phyloP scores from a whole-genome alignment of 2,329 filamentous ascomycete genomes.

The Diaporthe caulivora region DNA sequence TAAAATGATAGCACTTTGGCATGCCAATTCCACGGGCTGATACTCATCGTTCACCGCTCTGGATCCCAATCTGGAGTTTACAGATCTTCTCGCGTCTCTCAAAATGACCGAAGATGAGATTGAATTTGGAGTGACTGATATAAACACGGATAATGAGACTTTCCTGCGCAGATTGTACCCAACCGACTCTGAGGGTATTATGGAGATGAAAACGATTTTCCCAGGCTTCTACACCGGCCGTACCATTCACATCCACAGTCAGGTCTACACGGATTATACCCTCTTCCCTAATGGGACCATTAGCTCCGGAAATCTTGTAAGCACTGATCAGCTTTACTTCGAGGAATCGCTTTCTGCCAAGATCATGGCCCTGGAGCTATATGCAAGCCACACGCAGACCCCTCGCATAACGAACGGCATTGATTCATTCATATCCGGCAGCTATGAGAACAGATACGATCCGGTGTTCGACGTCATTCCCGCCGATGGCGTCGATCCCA shows the following conservation, averaged over 20 bases:
- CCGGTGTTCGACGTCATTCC: constrained; percentile 26
- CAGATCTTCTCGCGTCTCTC: constrained; percentile 46
- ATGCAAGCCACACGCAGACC: constrained; percentile 49
- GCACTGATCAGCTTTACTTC: constrained; percentile 50
- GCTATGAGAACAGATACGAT: constrained; percentile 14
- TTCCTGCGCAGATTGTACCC: constrained; percentile 48
- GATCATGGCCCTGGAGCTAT: constrained; percentile 51
- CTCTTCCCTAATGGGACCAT: constrained; percentile 41
- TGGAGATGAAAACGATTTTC: constrained; percentile 45
- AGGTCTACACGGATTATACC: constrained; percentile 43
- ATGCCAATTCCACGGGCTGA: constrained; percentile 42
- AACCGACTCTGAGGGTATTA: constrained; percentile 45
- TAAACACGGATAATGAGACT: constrained; percentile 48
- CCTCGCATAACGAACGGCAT: constrained; percentile 50
- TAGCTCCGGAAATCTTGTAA: constrained; percentile 44
- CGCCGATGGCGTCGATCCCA: constrained; percentile 25
- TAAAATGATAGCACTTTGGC: constrained; percentile 33
- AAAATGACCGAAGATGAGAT: constrained; percentile 43
- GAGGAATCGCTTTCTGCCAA: constrained; percentile 46
- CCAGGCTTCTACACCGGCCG: constrained; percentile 45
- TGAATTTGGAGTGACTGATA: constrained; percentile 41
- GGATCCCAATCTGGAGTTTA: constrained; percentile 48
- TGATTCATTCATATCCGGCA: constrained; percentile 17
- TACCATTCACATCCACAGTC: constrained; percentile 44
- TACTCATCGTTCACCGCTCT: constrained; percentile 47